Evolutionary conservation across 352 stramenopile species (phyloP), one percentile per base, ranked within the genome.

Genomic region (Pythium scleroteichum): DNA sequence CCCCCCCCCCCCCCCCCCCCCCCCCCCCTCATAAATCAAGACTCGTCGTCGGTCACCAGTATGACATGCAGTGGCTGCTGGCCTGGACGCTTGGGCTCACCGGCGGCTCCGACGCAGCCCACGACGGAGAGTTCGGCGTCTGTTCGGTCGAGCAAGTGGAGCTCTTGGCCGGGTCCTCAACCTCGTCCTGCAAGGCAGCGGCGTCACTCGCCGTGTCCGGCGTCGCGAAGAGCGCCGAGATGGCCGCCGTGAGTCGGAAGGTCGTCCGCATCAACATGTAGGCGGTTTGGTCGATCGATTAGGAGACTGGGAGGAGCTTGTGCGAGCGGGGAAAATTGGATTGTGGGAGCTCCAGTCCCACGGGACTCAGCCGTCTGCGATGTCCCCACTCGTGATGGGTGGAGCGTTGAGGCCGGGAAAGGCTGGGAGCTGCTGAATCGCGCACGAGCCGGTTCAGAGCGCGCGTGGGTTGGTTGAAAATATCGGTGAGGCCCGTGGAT

Each of bases 51-150:
- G 32, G 16, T 55, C 55, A 63, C 45, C 55, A 63, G 26, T 59
- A 59, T 3, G 55, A 38, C 26, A 55, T 42, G 38, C 55, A 56
- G 12, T 54, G 55, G 17, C 55, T 63, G n/a, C 45, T 50, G 26
- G 45, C 55, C 20, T 55, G 16, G 2, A 63, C 1, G 19, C 55
- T 63, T 4, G 55, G 55, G 38, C 55, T 63, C 22, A 51, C n/a
- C 19, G 46, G 45, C 24, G 35, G 45, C 46, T n/a, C n/a, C 3
- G 12, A 2, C 10, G 13, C 45, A 22, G 12, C 24, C 2, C 17
- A 19, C 2, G 6, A 5, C 35, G 33, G 6, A 26, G 27, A 40
- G 24, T 53, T 3, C 14, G 14, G 32, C 9, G 3, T 17, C 24
- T 51, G 45, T 9, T 20, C 13, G 9, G 45, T 29, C n/a, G 47